Conservation (phyloP, 2,329 filamentous ascomycete genomes). For the Aspergillus sojae region DNA sequence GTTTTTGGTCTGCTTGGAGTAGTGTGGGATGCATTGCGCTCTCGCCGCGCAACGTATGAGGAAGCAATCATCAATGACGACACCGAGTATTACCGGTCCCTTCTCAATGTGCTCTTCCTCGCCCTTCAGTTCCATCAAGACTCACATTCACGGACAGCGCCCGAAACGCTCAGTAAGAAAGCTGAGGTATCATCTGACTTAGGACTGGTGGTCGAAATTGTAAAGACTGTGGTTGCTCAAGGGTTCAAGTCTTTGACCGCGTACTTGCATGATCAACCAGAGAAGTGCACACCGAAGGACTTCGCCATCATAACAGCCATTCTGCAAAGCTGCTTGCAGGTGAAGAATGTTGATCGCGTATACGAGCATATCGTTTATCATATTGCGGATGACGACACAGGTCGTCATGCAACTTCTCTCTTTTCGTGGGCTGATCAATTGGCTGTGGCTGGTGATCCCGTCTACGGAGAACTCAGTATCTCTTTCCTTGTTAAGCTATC, state of each 20-base stretch:
- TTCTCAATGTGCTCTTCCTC: slow-evolving; percentile 84
- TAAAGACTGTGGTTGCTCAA: slow-evolving; percentile 75
- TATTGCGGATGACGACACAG: slow-evolving; percentile 65
- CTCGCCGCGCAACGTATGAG: slow-evolving; percentile 61
- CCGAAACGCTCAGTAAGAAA: slow-evolving; percentile 39
- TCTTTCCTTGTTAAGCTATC: slow-evolving; percentile 88
- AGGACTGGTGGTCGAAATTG: slow-evolving; percentile 73
- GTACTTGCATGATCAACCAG: slow-evolving; percentile 75
- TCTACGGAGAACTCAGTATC: slow-evolving; percentile 91
- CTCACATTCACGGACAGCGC: slow-evolving; percentile 34
- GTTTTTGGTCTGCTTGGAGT: slow-evolving; percentile 58
- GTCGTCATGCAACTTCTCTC: slow-evolving; percentile 80
- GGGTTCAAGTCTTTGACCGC: slow-evolving; percentile 81
- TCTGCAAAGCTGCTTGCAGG: slow-evolving; percentile 77
- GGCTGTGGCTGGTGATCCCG: slow-evolving; percentile 74
- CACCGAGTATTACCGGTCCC: slow-evolving; percentile 75
- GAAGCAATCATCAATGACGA: slow-evolving; percentile 59
- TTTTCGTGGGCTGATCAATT: slow-evolving; percentile 94
- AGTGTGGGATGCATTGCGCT: slow-evolving; percentile 63
- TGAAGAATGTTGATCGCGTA: slow-evolving; percentile 74
- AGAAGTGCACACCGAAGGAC: slow-evolving; percentile 71
- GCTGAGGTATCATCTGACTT: slow-evolving; percentile 45
- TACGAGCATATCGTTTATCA: slow-evolving; percentile 72
- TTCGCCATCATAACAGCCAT: slow-evolving; percentile 86
- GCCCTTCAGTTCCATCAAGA: slow-evolving; percentile 62